Percentiles rank a stretch among this genome's conserved stretches.
Conservation (phyloP, 2,329 filamentous ascomycete species). For the Hymenoscyphus repandus region DNA sequence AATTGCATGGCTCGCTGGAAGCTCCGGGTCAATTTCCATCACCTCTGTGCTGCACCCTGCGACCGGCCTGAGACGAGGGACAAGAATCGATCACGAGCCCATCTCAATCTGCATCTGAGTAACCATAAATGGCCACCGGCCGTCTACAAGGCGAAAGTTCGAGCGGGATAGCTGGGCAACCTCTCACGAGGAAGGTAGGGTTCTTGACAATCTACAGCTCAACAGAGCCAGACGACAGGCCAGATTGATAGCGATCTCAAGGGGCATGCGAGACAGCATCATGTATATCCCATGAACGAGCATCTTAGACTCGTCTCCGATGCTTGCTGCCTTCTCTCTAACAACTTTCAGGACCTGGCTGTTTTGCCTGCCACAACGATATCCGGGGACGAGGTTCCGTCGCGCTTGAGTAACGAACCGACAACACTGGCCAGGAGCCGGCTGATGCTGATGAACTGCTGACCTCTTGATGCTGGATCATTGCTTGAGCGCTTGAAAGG, state of each 20-base stretch:
- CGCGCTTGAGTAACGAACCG: neutral
- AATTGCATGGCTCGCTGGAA: neutral
- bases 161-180: too few species aligned
- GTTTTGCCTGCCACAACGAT: neutral
- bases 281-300: neutral
- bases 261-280: neutral
- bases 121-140: neutral
- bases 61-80: neutral
- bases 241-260: neutral
- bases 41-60: neutral
- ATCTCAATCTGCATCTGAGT: conserved; percentile 1
- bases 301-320: neutral
- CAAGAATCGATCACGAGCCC: conserved; percentile 3
- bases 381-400: conserved; percentile 1
- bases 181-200: too few species aligned
- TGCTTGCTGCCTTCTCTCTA: too few species aligned
- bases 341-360: too few species aligned
- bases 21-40: neutral
- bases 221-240: neutral
- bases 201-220: too few species aligned
- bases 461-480: neutral
- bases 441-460: neutral
- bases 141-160: neutral
- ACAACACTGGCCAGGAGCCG: neutral
- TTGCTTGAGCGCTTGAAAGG: neutral